These are phyloP conservation scores for Boletus huronensis DNA, from an alignment of 768 basidiomycete species.

Conservation along the genomic window DNA sequence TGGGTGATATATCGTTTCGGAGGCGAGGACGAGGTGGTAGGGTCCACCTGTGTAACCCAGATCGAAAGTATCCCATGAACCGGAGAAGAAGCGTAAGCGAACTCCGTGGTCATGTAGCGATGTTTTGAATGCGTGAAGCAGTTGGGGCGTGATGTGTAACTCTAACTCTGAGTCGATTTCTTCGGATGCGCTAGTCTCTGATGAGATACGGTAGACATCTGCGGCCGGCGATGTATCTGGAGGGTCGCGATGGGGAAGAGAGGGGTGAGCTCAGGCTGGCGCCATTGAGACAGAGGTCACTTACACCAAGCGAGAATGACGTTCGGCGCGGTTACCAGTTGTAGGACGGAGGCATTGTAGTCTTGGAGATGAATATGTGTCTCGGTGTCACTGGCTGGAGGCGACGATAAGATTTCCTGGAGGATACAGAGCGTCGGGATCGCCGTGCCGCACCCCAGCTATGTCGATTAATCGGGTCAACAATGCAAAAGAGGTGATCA, in stretches of 20 bases:
- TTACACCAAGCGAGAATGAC: conserved; percentile 78
- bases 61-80: conserved; percentile 70
- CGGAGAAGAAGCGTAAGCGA: conserved; percentile 70
- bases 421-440: conserved; percentile 79
- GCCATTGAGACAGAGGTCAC: conserved; percentile 25
- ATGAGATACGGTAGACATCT: conserved; percentile 38
- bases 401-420: conserved; percentile 48
- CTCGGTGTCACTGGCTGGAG: conserved; percentile 17
- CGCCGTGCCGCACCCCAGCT: conserved; percentile 95
- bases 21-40: conserved; percentile 79
- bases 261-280: neutral
- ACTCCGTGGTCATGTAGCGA: conserved; percentile 57
- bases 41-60: conserved; percentile 29
- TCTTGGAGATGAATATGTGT: conserved; percentile 82
- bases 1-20: conserved; percentile 87
- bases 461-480: neutral
- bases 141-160: conserved; percentile 59
- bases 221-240: conserved; percentile 64
- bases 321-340: conserved; percentile 78
- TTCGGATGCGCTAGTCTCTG: conserved; percentile 21
- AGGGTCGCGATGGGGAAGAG: neutral
- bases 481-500: neutral
- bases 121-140: conserved; percentile 60
- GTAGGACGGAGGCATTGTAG: conserved; percentile 80
- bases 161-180: conserved; percentile 55